These are phyloP conservation scores for Penicillium sp. DNA, from an alignment of 2,329 filamentous ascomycete genomes.

Conservation along the genomic window DNA sequence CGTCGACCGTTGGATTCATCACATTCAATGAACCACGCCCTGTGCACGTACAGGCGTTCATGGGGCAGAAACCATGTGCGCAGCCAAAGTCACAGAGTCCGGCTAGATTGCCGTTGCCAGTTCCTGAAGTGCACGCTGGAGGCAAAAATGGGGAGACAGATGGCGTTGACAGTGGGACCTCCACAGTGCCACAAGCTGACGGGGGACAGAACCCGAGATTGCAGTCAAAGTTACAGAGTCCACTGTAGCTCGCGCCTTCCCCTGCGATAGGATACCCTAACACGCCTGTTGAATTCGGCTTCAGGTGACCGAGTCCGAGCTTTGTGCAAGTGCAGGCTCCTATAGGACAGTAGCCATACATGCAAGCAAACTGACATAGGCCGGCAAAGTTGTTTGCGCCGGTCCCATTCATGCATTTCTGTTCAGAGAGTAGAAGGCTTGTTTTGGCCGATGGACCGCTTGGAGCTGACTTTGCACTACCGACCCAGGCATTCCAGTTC, in stretches of 20 bases:
- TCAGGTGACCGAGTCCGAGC: neutral
- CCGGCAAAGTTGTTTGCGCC: neutral
- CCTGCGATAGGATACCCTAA: constrained; percentile 9
- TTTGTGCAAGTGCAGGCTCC: constrained; percentile 6
- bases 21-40: neutral
- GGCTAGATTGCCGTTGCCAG: neutral
- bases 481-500: constrained; percentile 3
- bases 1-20: too few species aligned
- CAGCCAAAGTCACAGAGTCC: constrained; percentile 1
- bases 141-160: constrained; percentile 8
- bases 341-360: constrained; percentile 1
- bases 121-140: neutral
- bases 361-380: neutral
- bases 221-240: constrained; percentile 11
- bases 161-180: constrained; percentile 6
- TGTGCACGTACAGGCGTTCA: neutral
- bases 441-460: neutral
- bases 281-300: constrained; percentile 5
- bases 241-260: constrained; percentile 7
- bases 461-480: neutral
- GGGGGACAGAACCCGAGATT: constrained; percentile 10
- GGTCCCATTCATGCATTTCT: neutral
- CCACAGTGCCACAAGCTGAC: constrained; percentile 3
- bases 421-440: neutral
- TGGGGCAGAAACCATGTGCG: constrained; percentile 1